These are phyloP conservation scores for Smallanthus sonchifolius DNA, from an alignment of 129 eudicot species.

Conservation along the genomic window DNA sequence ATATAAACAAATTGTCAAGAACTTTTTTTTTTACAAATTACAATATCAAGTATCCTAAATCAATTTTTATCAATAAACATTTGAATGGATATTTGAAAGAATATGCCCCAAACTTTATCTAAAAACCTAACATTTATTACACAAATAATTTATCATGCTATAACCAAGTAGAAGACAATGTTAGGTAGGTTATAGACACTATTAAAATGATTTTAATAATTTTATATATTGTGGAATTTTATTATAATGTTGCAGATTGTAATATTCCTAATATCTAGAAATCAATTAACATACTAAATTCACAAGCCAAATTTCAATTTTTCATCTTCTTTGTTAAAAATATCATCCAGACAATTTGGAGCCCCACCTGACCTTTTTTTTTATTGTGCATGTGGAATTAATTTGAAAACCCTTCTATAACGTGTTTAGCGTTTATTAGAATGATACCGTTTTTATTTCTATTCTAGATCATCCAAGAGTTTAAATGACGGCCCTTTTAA, in stretches of 20 bases:
- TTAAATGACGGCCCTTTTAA: too few relatives aligned
- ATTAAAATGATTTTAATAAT: not conserved
- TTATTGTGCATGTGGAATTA: not conserved
- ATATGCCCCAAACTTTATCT: not conserved
- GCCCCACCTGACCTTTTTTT: not conserved
- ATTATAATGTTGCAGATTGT: not conserved
- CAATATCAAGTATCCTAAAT: not conserved
- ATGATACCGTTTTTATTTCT: not conserved
- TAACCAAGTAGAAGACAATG: not conserved
- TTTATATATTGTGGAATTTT: not conserved
- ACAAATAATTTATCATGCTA: not conserved
- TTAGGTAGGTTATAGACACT: conserved; percentile 5
- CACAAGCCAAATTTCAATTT: not conserved
- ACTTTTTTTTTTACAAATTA: too few relatives aligned
- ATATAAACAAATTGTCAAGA: too few relatives aligned
- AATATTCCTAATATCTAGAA: not conserved
- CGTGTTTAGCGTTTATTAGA: not conserved
- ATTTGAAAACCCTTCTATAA: not conserved
- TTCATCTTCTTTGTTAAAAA: not conserved
- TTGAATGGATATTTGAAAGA: not conserved
- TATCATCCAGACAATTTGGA: not conserved
- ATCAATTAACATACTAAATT: not conserved
- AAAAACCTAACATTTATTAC: not conserved
- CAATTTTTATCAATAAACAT: not conserved
- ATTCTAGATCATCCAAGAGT: not conserved